These are phyloP conservation scores for Pharnaceum exiguum DNA, from an alignment of 148 eudicot species.

Conservation along the genomic window DNA sequence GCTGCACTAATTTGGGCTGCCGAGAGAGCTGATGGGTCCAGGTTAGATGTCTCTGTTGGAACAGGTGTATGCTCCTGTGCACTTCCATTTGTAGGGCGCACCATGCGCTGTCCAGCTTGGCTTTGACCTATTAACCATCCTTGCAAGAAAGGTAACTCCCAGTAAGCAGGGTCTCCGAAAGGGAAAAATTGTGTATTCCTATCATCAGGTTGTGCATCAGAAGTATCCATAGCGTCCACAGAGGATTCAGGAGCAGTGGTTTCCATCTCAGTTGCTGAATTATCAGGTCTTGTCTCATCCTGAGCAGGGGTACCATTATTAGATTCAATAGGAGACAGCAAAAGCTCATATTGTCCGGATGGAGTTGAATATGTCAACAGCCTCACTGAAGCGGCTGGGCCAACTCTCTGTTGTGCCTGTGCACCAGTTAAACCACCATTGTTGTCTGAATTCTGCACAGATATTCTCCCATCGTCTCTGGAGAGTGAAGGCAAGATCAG, in stretches of 20 bases:
- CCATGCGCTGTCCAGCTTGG: constrained; percentile 77
- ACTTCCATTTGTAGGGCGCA: constrained; percentile 44
- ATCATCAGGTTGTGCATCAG: constrained; percentile 62
- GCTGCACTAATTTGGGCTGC: constrained; percentile 27
- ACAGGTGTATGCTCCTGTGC: constrained; percentile 36
- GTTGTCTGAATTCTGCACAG: constrained; percentile 45
- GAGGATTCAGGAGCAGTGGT: constrained; percentile 32
- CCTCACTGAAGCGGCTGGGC: constrained; percentile 71
- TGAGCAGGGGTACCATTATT: constrained; percentile 36
- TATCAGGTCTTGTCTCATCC: constrained; percentile 41
- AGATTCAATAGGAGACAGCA: constrained; percentile 72
- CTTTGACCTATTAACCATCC: constrained; percentile 98
- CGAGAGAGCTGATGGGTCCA: constrained; percentile 28
- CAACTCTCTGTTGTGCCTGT: constrained; percentile 47
- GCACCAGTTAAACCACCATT: constrained; percentile 33
- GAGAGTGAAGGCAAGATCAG: constrained; percentile 61
- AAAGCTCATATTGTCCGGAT: constrained; percentile 85
- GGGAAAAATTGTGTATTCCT: constrained; percentile 65
- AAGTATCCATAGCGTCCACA: constrained; percentile 55
- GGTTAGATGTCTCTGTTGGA: constrained; percentile 28
- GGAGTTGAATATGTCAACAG: constrained; percentile 95
- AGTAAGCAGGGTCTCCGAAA: constrained; percentile 67
- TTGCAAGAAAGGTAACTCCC: constrained; percentile 94
- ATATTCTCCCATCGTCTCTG: constrained; percentile 44
- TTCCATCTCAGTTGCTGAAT: constrained; percentile 40